phyloP scores from a whole-genome alignment of 805 yeast species.

The Candida alai region DNA sequence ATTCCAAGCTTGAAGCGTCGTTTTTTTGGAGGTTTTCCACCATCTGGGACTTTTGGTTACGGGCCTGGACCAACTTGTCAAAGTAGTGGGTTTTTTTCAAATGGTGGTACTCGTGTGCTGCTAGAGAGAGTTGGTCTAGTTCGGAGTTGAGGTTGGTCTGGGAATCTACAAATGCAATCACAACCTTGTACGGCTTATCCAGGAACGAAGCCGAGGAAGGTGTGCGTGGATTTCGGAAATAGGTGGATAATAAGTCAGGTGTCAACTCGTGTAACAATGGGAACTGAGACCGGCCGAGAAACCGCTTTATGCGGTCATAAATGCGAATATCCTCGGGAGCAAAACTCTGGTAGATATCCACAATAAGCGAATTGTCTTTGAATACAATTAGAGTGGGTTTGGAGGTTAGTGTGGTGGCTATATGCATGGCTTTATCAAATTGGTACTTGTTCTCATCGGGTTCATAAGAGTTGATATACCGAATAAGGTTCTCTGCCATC shows the following conservation, averaged over 20 bases:
- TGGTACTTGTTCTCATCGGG: conserved; percentile 23
- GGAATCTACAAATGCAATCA: conserved; percentile 46
- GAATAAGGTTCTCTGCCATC: conserved; percentile 40
- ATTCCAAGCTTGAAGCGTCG: conserved; percentile 39
- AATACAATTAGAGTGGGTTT: conserved; percentile 61
- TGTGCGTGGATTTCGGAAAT: no score
- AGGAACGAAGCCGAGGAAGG: conserved; percentile 1
- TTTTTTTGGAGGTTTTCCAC: conserved; percentile 39
- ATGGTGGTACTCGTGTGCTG: conserved; percentile 48
- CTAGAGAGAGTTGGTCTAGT: conserved; percentile 36
- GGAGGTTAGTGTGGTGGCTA: conserved; percentile 52
- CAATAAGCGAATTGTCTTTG: conserved; percentile 51
- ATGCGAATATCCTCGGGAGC: conserved; percentile 63
- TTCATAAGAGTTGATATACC: conserved; percentile 45
- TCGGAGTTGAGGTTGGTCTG: conserved; percentile 29
- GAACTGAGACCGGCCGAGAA: conserved; percentile 44
- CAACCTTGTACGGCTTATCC: conserved; percentile 38
- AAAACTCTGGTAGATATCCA: conserved; percentile 55
- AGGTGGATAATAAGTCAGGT: conserved; percentile 25
- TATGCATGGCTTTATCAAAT: conserved; percentile 44
- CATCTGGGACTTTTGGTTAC: conserved; percentile 38
- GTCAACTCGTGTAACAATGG: conserved; percentile 56
- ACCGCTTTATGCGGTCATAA: conserved; percentile 42
- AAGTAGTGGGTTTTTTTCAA: conserved; percentile 39
- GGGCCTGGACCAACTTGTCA: conserved; percentile 22